These are phyloP conservation scores for Staphylotrichum tortipilum DNA, from an alignment of 495 filamentous ascomycete species.

Conservation along the genomic window DNA sequence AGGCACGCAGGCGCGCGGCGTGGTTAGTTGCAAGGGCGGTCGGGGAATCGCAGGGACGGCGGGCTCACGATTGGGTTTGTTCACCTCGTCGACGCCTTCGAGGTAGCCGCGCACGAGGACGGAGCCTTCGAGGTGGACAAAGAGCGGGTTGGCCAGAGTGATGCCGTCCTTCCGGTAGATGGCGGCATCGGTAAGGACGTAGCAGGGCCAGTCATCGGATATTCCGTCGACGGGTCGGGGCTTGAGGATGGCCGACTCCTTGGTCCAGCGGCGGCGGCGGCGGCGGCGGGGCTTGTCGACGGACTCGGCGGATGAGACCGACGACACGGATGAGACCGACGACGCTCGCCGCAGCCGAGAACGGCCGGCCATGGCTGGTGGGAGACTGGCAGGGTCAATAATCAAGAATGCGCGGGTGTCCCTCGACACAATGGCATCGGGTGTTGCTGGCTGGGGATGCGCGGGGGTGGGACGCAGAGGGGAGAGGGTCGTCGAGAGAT, in stretches of 20 bases:
- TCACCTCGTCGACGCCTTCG: constrained; percentile 31
- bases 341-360: constrained; percentile 22
- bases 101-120: constrained; percentile 37
- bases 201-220: constrained; percentile 34
- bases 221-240: too few species aligned
- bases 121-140: constrained; percentile 34
- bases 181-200: constrained; percentile 37
- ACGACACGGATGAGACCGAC: too few species aligned
- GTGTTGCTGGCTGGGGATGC: too few species aligned
- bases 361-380: constrained; percentile 29
- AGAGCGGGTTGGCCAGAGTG: constrained; percentile 34
- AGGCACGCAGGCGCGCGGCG: too few species aligned
- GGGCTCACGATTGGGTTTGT: too few species aligned
- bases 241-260: constrained; percentile 18
- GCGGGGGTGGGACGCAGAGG: too few species aligned
- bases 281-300: too few species aligned
- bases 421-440: too few species aligned
- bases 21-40: too few species aligned
- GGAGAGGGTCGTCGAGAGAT: too few species aligned
- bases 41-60: too few species aligned
- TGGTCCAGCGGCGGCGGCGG: constrained; percentile 26
- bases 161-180: constrained; percentile 34
- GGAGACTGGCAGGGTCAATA: background rate
- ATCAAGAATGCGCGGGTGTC: background rate
- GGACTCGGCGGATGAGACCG: too few species aligned